Base-by-base conservation (phyloP, 257 asterid genomes). In the Nicotiana noctiflora region DNA sequence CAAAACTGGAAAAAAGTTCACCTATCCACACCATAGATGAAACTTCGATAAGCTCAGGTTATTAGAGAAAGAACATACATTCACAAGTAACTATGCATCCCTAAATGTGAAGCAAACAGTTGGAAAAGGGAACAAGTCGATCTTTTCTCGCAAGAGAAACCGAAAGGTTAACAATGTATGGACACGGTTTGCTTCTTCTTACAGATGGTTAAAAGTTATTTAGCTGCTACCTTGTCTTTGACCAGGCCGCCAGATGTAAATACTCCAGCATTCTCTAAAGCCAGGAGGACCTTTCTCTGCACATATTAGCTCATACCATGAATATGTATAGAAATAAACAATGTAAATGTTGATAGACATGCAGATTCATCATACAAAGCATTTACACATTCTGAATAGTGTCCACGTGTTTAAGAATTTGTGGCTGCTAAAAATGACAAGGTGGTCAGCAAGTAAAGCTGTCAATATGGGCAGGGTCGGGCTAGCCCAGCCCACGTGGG, bases 231-330 rank as follows among this genome's bases (percentile, higher is more conserved):
- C 98, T 95, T 95, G 83, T 95, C 99, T 89, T 89, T 95, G 76
- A 92, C 93, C 87, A 95, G 84, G 86, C 99, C 98, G 78, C 98
- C 96, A 67, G 97, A 93, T 63, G 98, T 89, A 85, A 95, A 95
- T 76, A 95, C 85, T 64, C 98, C 99, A 82, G 98, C 97, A 81
- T 89, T 90, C 85, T 95, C 98, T 88, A 95, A 89, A 83, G 99
- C 98, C 40, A 66, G 79, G 53, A 95, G 91, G 85, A 90, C 94
- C 56, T 79, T 93, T 89, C 88, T 89, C 98, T 93, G 97, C 93
- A 90, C 19, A 82, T 51, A 82, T 83, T 80, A 46, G 74, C 27
- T 60, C 81, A 56, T 77, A 65, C 31, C 34, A 82, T 84, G 79
- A 90, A 67, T 81, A 68, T 55, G 70, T 37, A 52, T 40, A 25